Evolutionary conservation across 2,329 filamentous ascomycete species (phyloP).

Genomic region (Colletotrichum chrysophilum): DNA sequence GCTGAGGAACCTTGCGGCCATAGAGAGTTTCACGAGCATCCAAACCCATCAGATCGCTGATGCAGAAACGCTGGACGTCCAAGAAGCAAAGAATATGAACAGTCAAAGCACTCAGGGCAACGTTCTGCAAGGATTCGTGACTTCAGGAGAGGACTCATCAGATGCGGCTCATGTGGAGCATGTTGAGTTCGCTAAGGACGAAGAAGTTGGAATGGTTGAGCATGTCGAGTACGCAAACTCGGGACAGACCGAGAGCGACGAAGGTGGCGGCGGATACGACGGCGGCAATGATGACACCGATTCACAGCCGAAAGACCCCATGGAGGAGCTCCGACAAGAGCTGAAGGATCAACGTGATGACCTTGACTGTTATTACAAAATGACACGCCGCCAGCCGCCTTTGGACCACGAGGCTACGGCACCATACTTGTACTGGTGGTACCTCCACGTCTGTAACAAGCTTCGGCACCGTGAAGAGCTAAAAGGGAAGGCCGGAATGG

Average conservation of each 20-base stretch:
- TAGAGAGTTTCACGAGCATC: not conserved
- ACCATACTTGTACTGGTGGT: not conserved
- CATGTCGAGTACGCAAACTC: not conserved
- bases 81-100: not conserved
- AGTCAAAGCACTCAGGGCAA: not conserved
- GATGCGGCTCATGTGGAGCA: not conserved
- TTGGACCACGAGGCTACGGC: not conserved
- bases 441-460: not conserved
- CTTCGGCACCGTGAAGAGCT: not conserved
- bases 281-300: not conserved
- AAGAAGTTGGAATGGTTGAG: not conserved
- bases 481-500: not conserved
- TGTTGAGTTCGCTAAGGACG: not conserved
- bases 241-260: not conserved
- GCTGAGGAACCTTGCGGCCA: not conserved
- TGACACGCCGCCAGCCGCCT: not conserved
- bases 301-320: not conserved
- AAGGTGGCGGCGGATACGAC: not conserved
- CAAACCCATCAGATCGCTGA: not conserved
- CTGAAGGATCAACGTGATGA: not conserved
- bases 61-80: not conserved
- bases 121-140: not conserved
- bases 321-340: not conserved
- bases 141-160: not conserved
- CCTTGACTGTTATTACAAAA: not conserved